Evolutionary conservation across 2,329 filamentous ascomycete species (phyloP).

Genomic region (Chalaropsis ovoidea): DNA sequence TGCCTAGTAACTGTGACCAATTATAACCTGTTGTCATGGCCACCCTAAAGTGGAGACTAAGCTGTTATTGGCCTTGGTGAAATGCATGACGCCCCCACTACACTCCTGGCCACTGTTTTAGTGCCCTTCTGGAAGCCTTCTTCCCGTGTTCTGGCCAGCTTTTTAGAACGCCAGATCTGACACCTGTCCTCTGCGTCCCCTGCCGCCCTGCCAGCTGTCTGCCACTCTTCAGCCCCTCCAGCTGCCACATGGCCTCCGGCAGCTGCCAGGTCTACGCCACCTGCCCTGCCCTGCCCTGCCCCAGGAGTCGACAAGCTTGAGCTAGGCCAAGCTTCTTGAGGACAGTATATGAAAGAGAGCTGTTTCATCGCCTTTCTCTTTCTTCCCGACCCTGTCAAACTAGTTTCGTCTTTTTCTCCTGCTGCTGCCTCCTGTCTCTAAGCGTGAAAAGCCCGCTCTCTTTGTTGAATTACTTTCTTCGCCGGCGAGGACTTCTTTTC

Average conservation of each 20-base stretch:
- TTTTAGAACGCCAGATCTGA: not conserved
- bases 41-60: not conserved
- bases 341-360: not conserved
- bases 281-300: not conserved
- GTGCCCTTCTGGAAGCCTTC: conserved; percentile 13
- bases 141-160: not conserved
- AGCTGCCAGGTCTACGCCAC: not conserved
- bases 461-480: not conserved
- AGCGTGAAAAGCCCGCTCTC: not conserved
- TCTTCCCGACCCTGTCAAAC: not conserved
- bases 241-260: not conserved
- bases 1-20: not conserved
- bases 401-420: not conserved
- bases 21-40: conserved; percentile 1
- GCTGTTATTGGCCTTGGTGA: not conserved
- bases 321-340: conserved; percentile 4
- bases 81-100: not conserved
- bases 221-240: not conserved
- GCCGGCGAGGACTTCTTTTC: conserved; percentile 3
- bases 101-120: not conserved
- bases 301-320: not conserved
- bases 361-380: conserved; percentile 7
- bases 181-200: not conserved
- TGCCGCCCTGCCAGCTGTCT: not conserved
- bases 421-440: not conserved